phyloP scores from a whole-genome alignment of 768 basidiomycete species.

The Plicaturopsis crispa region DNA sequence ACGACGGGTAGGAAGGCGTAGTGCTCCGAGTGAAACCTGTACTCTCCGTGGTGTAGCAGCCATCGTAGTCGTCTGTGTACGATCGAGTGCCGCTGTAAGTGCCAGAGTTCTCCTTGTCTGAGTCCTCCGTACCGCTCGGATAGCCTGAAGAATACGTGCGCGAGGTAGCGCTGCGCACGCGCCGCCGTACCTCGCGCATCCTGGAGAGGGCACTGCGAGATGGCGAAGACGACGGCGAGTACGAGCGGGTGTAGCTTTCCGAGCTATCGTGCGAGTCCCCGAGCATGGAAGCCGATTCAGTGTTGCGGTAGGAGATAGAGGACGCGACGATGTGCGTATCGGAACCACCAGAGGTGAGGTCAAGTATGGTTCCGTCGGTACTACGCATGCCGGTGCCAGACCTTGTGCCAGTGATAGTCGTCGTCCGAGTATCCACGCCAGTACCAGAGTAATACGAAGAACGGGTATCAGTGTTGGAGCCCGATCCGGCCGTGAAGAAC shows the following conservation, averaged over 20 bases:
- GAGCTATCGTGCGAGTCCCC: slow-evolving; percentile 45
- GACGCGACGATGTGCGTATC: slow-evolving; percentile 42
- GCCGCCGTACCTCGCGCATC: slow-evolving; percentile 48
- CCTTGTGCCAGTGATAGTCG: slow-evolving; percentile 14
- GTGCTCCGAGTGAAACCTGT: slow-evolving; percentile 22
- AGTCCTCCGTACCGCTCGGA: slow-evolving; percentile 26
- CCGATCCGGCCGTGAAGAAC: slow-evolving; percentile 31
- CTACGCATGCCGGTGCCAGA: slow-evolving; percentile 26
- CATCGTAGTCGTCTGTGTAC: slow-evolving; percentile 12
- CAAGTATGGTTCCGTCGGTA: slow-evolving; percentile 28
- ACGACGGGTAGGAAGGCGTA: slow-evolving; percentile 21
- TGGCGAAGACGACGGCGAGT: slow-evolving; percentile 37
- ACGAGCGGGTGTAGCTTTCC: slow-evolving; percentile 16
- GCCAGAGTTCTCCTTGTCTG: slow-evolving; percentile 49
- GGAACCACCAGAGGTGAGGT: slow-evolving; percentile 26
- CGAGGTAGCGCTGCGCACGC: slow-evolving; percentile 33
- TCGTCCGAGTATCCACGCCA: slow-evolving; percentile 17
- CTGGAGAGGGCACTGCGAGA: slow-evolving; percentile 46
- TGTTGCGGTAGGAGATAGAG: slow-evolving; percentile 42
- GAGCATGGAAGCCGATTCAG: slow-evolving; percentile 42
- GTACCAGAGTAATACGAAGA: no score
- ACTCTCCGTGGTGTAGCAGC: slow-evolving; percentile 7
- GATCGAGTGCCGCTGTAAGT: slow-evolving; percentile 12
- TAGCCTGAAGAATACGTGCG: slow-evolving; percentile 35
- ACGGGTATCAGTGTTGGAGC: slow-evolving; percentile 4